Evolutionary conservation across 2,329 filamentous ascomycete species (phyloP), one percentile per base, ranked within the genome.

Genomic region (Aspergillus sp.): DNA sequence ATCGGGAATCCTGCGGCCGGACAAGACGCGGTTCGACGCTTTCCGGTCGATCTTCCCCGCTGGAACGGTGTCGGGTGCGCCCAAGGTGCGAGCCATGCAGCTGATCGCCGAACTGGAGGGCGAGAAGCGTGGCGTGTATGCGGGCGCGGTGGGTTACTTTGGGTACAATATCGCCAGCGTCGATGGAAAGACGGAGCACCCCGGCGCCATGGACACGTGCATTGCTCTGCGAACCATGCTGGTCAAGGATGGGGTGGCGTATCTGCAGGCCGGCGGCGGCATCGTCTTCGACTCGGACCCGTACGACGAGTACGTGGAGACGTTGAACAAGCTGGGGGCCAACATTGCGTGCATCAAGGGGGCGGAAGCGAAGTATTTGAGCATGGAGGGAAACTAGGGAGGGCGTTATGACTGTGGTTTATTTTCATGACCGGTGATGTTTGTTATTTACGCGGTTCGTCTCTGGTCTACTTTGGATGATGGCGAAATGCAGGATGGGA

Each of bases 21-120:
- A 81, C 36, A 91, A 91, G 78, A 93, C 90, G 26, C 83, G 94
- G 53, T 99, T 96, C 73, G 93, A 97, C 68, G 94, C 94, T 9
- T 95, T 99, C 76, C 84, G 93, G 36, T 92, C 89, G 60, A 96
- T 99, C 64, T 99, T 99, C 77, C 94, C 94, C 0, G 94, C 94
- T 4, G 94, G 94, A 51, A 99, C 94, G 0, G 93, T 97, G 26
- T 94, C 89, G 16, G 94, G 94, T 4, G 93, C 94, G 3, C 94
- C 94, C 52, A 99, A 99, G 76, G 91, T 99, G 50, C 85, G 87
- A 57, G 94, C 94, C 2, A 99, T 99, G 94, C 89, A 96, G 75
- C 79, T 99, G 56, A 99, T 99, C 64, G 91, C 89, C 44, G 93
- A 97, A 76, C 77, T 97, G 44, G 94, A 99, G 75, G 79, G 82